A percentile compares a stretch with the other conserved stretches of the same genome.
Conservation (phyloP, 2,329 filamentous ascomycete genomes). For the Sporothrix brunneoviolacea region DNA sequence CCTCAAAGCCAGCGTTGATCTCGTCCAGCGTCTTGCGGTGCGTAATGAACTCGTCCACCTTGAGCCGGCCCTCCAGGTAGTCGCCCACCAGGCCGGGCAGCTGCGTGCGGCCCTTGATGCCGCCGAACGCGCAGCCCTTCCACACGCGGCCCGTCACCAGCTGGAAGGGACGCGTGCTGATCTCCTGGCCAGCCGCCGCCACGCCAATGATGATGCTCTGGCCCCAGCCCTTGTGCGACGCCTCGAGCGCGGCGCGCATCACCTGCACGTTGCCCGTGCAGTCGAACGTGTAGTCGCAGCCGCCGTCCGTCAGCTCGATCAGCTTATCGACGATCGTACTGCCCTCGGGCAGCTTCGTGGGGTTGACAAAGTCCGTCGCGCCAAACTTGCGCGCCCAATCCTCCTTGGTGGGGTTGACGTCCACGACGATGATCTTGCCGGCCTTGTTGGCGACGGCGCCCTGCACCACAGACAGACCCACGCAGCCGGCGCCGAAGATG, state of each 20-base stretch:
- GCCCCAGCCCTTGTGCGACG: slow-evolving; percentile 99
- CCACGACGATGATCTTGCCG: slow-evolving; percentile 64
- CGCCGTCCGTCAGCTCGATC: slow-evolving; percentile 95
- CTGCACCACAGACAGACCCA: slow-evolving; percentile 91
- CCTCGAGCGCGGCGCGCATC: slow-evolving; percentile 92
- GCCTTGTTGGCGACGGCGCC: slow-evolving; percentile 82
- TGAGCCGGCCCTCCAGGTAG: slow-evolving; percentile 83
- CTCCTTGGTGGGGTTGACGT: slow-evolving; percentile 84
- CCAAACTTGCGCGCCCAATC: slow-evolving; percentile 91
- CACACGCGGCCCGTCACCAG: slow-evolving; percentile 95
- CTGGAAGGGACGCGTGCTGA: slow-evolving; percentile 88
- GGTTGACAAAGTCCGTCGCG: slow-evolving; percentile 95
- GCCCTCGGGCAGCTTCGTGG: slow-evolving; percentile 60
- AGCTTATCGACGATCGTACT: slow-evolving; percentile 88
- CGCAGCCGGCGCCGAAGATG: slow-evolving; percentile 91
- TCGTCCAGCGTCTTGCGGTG: slow-evolving; percentile 76
- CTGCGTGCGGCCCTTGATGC: slow-evolving; percentile 95
- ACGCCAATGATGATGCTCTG: slow-evolving; percentile 98
- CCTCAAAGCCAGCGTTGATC: slow-evolving; percentile 81
- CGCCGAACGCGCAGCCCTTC: slow-evolving; percentile 96
- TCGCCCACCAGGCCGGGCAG: slow-evolving; percentile 80
- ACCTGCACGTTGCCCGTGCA: slow-evolving; percentile 96
- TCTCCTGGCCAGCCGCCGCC: slow-evolving; percentile 92
- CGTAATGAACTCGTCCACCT: slow-evolving; percentile 99
- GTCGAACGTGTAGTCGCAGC: slow-evolving; percentile 98